These are phyloP conservation scores for Cucumis cinereus DNA, from an alignment of 306 rosid genomes.

Conservation along the genomic window DNA sequence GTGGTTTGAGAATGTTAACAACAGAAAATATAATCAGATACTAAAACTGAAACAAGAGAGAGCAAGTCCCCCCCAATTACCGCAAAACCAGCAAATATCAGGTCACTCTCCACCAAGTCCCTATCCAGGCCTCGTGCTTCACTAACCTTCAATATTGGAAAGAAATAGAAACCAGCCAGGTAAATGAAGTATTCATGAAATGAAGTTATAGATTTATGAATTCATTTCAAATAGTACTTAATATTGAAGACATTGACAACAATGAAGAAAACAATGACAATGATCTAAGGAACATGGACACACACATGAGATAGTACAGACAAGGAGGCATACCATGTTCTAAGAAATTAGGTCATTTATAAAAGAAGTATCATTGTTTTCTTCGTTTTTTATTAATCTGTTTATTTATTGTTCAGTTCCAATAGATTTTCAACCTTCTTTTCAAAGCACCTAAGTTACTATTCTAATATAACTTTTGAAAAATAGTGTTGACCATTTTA, in stretches of 20 bases:
- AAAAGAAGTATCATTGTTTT: too few relatives aligned
- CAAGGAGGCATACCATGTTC: neutral
- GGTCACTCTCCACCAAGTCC: conserved; percentile 82
- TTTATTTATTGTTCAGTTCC: neutral
- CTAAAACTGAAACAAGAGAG: neutral
- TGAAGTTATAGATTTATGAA: neutral
- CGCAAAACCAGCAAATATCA: conserved; percentile 92
- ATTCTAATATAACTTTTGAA: neutral
- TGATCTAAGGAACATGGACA: neutral
- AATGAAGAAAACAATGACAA: neutral
- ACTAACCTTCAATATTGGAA: conserved; percentile 67
- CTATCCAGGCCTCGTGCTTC: conserved; percentile 99
- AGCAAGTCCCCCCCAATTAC: conserved; percentile 30
- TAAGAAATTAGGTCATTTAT: neutral
- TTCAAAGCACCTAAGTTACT: neutral
- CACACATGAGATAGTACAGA: neutral
- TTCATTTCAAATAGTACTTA: neutral
- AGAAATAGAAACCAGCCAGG: neutral
- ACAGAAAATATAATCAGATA: neutral
- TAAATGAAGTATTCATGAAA: neutral
- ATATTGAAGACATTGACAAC: neutral
- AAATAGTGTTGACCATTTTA: neutral
- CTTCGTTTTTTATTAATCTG: neutral
- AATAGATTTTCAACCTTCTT: neutral
- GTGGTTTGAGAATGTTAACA: neutral